Evolutionary conservation across 23 red algal genomes (phyloP).

Genomic region (Gracilariopsis chorda): DNA sequence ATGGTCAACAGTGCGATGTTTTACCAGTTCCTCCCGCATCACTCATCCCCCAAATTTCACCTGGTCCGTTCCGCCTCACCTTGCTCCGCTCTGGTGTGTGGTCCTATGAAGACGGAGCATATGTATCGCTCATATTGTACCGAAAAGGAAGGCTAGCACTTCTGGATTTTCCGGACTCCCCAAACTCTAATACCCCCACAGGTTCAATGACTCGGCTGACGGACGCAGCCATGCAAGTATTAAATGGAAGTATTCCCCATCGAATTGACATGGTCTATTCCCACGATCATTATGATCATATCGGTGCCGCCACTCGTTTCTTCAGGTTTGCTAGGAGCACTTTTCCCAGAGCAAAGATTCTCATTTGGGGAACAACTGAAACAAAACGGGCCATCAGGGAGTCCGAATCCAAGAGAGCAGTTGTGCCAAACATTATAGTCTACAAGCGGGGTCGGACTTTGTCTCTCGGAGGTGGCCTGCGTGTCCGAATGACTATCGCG

Average conservation of each 20-base stretch:
- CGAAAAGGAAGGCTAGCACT: neutral
- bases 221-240: neutral
- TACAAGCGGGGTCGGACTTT: neutral
- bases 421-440: neutral
- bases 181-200: conserved; percentile 2
- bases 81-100: conserved; percentile 18
- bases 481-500: neutral
- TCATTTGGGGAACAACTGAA: conserved; percentile 3
- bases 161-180: conserved; percentile 25
- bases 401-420: neutral
- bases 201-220: neutral
- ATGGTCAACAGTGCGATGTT: neutral
- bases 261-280: conserved; percentile 40
- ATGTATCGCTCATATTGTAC: conserved; percentile 9
- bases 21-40: conserved; percentile 7
- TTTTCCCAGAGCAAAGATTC: neutral
- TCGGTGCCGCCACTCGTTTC: conserved; percentile 20
- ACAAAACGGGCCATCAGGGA: neutral
- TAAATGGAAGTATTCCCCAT: neutral
- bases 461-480: neutral
- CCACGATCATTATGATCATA: conserved; percentile 57
- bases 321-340: neutral
- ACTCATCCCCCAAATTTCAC: neutral
- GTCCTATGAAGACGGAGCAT: neutral
- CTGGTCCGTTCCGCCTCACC: neutral